Conservation (phyloP, 345 rosid genomes). For the Salix brachista region DNA sequence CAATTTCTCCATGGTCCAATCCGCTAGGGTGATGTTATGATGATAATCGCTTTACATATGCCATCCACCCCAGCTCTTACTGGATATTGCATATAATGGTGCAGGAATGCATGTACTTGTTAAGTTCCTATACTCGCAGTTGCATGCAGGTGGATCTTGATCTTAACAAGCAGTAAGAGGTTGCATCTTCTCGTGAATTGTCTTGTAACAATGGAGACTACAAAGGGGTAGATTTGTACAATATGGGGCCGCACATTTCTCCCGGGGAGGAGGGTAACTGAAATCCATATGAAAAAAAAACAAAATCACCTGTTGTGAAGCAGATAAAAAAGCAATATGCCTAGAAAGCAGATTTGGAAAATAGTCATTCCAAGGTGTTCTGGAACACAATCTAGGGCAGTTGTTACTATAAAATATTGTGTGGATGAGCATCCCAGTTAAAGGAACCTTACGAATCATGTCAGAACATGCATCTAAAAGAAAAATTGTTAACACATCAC, state of each 20-base stretch:
- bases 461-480: neutral
- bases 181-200: conserved; percentile 6
- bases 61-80: too few species aligned
- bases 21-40: too few species aligned
- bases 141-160: neutral
- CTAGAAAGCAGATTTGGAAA: neutral
- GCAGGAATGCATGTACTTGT: too few species aligned
- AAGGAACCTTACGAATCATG: neutral
- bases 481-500: neutral
- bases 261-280: conserved; percentile 29
- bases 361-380: neutral
- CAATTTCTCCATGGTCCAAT: too few species aligned
- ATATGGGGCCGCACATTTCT: conserved; percentile 19
- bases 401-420: neutral
- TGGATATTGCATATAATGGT: too few species aligned
- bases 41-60: too few species aligned
- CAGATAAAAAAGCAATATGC: neutral
- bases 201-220: conserved; percentile 22
- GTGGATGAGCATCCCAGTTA: neutral
- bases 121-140: neutral
- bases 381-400: neutral
- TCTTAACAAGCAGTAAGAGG: conserved; percentile 15
- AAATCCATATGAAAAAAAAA: neutral
- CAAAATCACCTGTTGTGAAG: neutral
- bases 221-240: conserved; percentile 23